Conservation (phyloP, 2,329 filamentous ascomycete genomes). For the Penicillium expansum region DNA sequence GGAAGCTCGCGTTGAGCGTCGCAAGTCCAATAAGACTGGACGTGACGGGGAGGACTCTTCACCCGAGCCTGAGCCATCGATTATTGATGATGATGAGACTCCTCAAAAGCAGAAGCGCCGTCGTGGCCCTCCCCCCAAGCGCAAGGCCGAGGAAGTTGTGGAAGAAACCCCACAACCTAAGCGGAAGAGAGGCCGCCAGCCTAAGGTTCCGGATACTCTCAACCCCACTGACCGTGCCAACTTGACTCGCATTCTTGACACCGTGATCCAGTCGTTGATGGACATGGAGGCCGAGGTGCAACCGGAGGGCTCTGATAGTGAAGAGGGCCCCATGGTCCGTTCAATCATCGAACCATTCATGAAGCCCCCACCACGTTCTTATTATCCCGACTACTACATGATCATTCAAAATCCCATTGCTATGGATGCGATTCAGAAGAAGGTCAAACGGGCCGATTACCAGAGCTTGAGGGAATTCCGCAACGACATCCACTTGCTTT, state of each 20-base stretch:
- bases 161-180: conserved; percentile 76
- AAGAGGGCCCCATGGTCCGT: conserved; percentile 60
- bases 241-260: conserved; percentile 76
- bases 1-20: conserved; percentile 76
- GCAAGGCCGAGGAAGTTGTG: conserved; percentile 75
- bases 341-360: conserved; percentile 92
- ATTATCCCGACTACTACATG: conserved; percentile 93
- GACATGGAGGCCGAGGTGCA: conserved; percentile 73
- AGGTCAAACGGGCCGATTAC: conserved; percentile 96
- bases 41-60: conserved; percentile 58
- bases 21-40: conserved; percentile 72
- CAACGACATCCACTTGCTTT: conserved; percentile 78
- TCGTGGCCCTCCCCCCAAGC: conserved; percentile 77
- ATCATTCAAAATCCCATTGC: conserved; percentile 90
- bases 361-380: conserved; percentile 80
- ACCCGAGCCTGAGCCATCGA: conserved; percentile 66
- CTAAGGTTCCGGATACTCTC: conserved; percentile 67
- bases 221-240: conserved; percentile 66
- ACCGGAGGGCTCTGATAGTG: conserved; percentile 51
- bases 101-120: conserved; percentile 74
- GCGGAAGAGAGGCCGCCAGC: conserved; percentile 70
- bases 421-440: conserved; percentile 91
- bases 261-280: conserved; percentile 76
- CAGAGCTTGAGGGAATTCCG: conserved; percentile 74
- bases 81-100: conserved; percentile 79